A percentile compares a stretch with the other conserved stretches of the same genome.
Conservation (phyloP, 2,329 filamentous ascomycete species). For the Leptographium radiaticola region DNA sequence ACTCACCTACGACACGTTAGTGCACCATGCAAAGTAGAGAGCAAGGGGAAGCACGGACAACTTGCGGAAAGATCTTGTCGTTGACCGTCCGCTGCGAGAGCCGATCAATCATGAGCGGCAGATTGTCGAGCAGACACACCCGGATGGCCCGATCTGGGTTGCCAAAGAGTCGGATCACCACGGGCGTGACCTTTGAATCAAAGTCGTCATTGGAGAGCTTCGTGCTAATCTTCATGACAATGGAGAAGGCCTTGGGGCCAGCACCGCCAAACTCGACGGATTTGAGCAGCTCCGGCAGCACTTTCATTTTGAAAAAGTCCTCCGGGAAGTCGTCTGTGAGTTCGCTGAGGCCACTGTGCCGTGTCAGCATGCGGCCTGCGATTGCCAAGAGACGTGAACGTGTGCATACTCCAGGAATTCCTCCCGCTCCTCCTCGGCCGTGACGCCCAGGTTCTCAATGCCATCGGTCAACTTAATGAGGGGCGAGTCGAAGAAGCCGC, state of each 20-base stretch:
- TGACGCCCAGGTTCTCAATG: slow-evolving; percentile 84
- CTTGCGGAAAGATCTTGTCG: slow-evolving; percentile 91
- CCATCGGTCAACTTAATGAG: slow-evolving; percentile 86
- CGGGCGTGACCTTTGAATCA: slow-evolving; percentile 68
- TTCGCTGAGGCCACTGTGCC: slow-evolving; percentile 56
- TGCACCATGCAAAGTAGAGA: not conserved
- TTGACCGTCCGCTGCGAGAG: slow-evolving; percentile 80
- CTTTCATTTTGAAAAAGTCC: slow-evolving; percentile 96
- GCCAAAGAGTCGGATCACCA: slow-evolving; percentile 73
- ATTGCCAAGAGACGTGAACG: not conserved
- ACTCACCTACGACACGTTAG: slow-evolving; percentile 47
- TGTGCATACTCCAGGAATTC: slow-evolving; percentile 54
- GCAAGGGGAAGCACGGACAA: slow-evolving; percentile 38
- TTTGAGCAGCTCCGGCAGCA: slow-evolving; percentile 90
- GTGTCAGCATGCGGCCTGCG: not conserved
- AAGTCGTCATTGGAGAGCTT: slow-evolving; percentile 89
- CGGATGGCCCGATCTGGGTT: slow-evolving; percentile 88
- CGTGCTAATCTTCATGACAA: slow-evolving; percentile 80
- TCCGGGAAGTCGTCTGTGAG: slow-evolving; percentile 91
- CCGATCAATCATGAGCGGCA: slow-evolving; percentile 84
- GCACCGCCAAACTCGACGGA: slow-evolving; percentile 97
- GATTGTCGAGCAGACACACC: slow-evolving; percentile 78
- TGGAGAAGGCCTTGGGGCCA: slow-evolving; percentile 75
- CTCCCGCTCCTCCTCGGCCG: slow-evolving; percentile 71
- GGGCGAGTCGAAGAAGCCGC: slow-evolving; percentile 85